phyloP scores from a whole-genome alignment of 2,329 filamentous ascomycete species.

The Fusarium decemcellulare region DNA sequence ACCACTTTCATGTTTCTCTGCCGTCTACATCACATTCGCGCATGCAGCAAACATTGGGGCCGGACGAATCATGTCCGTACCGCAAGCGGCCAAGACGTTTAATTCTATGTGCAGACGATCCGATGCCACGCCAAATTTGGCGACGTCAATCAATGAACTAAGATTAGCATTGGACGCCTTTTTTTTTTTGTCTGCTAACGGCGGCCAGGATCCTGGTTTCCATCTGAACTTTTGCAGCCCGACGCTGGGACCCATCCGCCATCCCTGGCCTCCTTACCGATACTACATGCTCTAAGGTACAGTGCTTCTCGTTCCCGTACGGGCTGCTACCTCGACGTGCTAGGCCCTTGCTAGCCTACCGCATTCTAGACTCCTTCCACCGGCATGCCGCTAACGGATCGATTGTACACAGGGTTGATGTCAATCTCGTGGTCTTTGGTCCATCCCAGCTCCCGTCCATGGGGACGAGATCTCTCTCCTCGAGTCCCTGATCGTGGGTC shows the following conservation, averaged over 20 bases:
- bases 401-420: slow-evolving; percentile 26
- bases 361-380: slow-evolving; percentile 41
- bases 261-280: slow-evolving; percentile 32
- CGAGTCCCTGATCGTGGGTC: slow-evolving; percentile 26
- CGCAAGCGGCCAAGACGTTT: slow-evolving; percentile 13
- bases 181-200: slow-evolving; percentile 5
- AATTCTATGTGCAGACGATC: slow-evolving; percentile 15
- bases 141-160: slow-evolving; percentile 12
- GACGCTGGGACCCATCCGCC: slow-evolving; percentile 26
- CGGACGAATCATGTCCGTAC: slow-evolving; percentile 15
- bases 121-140: slow-evolving; percentile 9
- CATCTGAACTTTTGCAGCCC: slow-evolving; percentile 35
- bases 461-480: slow-evolving; percentile 40
- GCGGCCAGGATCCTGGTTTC: slow-evolving; percentile 27
- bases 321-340: slow-evolving; percentile 34
- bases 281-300: slow-evolving; percentile 30
- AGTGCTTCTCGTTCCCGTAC: slow-evolving; percentile 37
- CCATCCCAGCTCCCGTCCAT: slow-evolving; percentile 35
- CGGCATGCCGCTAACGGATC: slow-evolving; percentile 24
- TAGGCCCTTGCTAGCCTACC: slow-evolving; percentile 32
- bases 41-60: slow-evolving; percentile 21
- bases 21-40: slow-evolving; percentile 1
- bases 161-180: slow-evolving; percentile 17
- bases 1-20: neutral
- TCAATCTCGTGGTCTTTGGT: slow-evolving; percentile 34